Conservation (phyloP, 2,329 filamentous ascomycete species). For the Triangularia verruculosa region DNA sequence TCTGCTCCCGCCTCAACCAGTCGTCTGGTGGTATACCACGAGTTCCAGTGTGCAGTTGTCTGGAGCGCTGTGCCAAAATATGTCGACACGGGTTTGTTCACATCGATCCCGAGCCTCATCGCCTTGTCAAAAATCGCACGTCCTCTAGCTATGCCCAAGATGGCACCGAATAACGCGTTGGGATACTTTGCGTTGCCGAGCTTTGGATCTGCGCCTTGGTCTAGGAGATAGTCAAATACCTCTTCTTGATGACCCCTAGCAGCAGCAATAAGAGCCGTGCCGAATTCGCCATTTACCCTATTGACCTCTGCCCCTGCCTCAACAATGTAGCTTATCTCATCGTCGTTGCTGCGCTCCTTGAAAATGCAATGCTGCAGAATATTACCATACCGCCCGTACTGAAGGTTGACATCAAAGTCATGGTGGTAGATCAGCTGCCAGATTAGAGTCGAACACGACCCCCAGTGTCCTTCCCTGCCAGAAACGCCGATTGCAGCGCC, state of each 20-base stretch:
- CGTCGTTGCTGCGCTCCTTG: neutral
- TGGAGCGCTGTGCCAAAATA: constrained; percentile 1
- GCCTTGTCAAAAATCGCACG: neutral
- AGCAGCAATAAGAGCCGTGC: constrained; percentile 4
- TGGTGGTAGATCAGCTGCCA: neutral
- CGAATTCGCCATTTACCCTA: neutral
- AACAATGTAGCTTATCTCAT: neutral
- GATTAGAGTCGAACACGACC: constrained; percentile 4
- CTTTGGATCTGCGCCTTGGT: neutral
- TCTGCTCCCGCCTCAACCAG: constrained; percentile 4
- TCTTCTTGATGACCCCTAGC: neutral
- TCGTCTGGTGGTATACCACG: neutral
- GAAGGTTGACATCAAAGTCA: constrained; percentile 6
- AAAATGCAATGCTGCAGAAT: constrained; percentile 1
- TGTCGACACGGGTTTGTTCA: neutral
- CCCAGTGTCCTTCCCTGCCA: neutral
- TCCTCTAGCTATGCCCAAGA: neutral
- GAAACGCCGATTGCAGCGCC: neutral
- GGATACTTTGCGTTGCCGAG: neutral
- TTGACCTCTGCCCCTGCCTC: constrained; percentile 6
- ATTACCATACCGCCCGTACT: constrained; percentile 7
- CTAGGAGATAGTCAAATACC: neutral
- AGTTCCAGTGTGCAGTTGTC: neutral
- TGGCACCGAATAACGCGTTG: constrained; percentile 2
- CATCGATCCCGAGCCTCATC: constrained; percentile 1